A percentile compares a stretch with the other conserved stretches of the same genome.
phyloP scores from a whole-genome alignment of 805 yeast species.

The Nakazawaea ambrosiae region DNA sequence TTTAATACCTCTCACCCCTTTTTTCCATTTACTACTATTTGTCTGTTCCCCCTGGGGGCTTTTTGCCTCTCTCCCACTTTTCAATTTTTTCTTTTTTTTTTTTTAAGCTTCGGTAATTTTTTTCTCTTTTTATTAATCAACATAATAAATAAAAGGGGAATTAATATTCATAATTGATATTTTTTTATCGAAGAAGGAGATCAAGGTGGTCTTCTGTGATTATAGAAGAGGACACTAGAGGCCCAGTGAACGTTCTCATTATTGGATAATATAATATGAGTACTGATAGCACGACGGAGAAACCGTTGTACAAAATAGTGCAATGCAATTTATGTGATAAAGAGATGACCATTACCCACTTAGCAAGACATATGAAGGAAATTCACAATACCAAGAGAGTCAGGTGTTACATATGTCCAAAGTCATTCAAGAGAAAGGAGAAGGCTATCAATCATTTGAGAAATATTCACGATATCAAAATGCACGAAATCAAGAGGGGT shows the following conservation, averaged over 20 bases:
- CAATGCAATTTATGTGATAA: slow-evolving; percentile 10
- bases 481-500: slow-evolving; percentile 10
- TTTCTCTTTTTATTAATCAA: no score
- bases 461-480: slow-evolving; percentile 10
- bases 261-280: no score
- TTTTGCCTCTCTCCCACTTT: no score
- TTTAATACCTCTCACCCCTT: background rate
- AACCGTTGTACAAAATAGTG: slow-evolving; percentile 12
- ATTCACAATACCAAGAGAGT: slow-evolving; percentile 11
- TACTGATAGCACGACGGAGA: no score
- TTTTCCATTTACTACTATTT: background rate
- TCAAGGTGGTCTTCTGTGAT: no score
- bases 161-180: no score
- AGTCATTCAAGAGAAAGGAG: slow-evolving; percentile 12
- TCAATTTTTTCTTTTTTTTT: no score
- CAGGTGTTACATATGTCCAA: slow-evolving; percentile 11
- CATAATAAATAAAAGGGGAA: background rate
- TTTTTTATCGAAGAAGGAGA: no score
- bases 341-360: slow-evolving; percentile 12
- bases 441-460: slow-evolving; percentile 11
- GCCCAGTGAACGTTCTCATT: no score
- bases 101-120: no score
- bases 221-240: background rate
- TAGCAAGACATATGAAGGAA: slow-evolving; percentile 12
- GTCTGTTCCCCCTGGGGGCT: background rate